Evolutionary conservation across 2,329 filamentous ascomycete species (phyloP).

Genomic region (Aspergillus brunneoviolaceus): DNA sequence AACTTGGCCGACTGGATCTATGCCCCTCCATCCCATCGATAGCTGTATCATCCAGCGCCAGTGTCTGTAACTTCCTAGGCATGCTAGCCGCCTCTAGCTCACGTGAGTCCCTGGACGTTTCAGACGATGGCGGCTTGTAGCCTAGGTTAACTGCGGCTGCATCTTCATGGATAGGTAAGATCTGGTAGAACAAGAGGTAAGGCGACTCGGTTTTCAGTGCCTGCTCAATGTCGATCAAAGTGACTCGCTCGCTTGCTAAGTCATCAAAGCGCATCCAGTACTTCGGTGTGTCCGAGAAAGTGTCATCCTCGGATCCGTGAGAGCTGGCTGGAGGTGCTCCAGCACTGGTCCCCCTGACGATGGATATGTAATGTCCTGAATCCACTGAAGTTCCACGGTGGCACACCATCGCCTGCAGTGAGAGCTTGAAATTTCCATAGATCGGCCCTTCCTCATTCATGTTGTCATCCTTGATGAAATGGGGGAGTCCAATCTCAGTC

Average conservation of each 20-base stretch:
- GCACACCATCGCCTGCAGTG: conserved; percentile 87
- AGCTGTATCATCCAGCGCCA: conserved; percentile 18
- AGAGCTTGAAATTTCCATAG: conserved; percentile 88
- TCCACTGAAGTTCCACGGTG: conserved; percentile 83
- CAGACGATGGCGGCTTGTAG: conserved; percentile 36
- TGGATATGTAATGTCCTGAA: conserved; percentile 87
- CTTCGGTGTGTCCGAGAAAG: conserved; percentile 62
- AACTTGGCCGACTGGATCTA: conserved; percentile 35
- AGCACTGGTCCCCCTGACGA: conserved; percentile 69
- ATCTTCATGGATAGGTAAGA: conserved; percentile 79
- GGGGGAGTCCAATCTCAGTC: conserved; percentile 75
- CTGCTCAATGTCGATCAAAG: conserved; percentile 72
- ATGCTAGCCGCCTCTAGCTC: conserved; percentile 23
- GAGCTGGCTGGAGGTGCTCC: conserved; percentile 28
- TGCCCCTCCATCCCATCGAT: conserved; percentile 23
- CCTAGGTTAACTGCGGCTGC: conserved; percentile 34
- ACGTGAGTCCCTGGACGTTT: conserved; percentile 25
- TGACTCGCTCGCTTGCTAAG: conserved; percentile 69
- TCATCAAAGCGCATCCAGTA: conserved; percentile 95
- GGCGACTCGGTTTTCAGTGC: conserved; percentile 84
- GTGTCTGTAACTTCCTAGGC: conserved; percentile 19
- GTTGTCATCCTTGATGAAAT: conserved; percentile 82
- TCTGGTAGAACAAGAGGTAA: conserved; percentile 93
- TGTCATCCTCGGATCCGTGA: conserved; percentile 21
- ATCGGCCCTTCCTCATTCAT: conserved; percentile 65